These are phyloP conservation scores for Suillus ampliporus DNA, from an alignment of 768 basidiomycete species.

Conservation along the genomic window DNA sequence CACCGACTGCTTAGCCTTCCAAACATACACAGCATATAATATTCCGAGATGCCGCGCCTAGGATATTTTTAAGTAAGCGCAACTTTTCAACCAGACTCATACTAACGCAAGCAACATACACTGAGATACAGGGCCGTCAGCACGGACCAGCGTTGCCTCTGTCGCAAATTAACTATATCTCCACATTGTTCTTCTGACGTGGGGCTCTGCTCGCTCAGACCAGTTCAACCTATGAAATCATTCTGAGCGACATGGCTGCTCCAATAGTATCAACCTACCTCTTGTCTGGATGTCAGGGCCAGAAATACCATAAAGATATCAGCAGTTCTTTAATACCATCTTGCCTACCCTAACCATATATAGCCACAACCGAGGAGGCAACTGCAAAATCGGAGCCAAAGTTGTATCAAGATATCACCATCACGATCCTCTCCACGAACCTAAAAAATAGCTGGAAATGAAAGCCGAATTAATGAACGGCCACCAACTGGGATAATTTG, in stretches of 20 bases:
- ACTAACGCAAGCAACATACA: too few species aligned
- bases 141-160: background rate
- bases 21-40: too few species aligned
- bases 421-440: background rate
- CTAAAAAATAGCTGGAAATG: background rate
- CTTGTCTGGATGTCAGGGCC: background rate
- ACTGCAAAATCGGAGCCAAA: background rate
- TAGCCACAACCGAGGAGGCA: background rate
- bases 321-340: background rate
- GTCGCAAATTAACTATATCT: background rate
- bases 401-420: background rate
- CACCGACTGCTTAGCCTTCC: too few species aligned
- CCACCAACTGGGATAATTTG: background rate
- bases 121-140: background rate
- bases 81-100: too few species aligned
- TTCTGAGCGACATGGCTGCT: background rate
- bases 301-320: background rate
- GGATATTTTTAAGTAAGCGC: too few species aligned
- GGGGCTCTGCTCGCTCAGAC: background rate
- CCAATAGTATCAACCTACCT: background rate
- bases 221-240: background rate
- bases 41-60: too few species aligned
- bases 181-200: background rate
- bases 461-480: background rate
- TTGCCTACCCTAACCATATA: background rate